A percentile compares a stretch with the other conserved stretches of the same genome.
Evolutionary conservation across 23 red algal species (phyloP).

Genomic region (Cyanidium caldarium): DNA sequence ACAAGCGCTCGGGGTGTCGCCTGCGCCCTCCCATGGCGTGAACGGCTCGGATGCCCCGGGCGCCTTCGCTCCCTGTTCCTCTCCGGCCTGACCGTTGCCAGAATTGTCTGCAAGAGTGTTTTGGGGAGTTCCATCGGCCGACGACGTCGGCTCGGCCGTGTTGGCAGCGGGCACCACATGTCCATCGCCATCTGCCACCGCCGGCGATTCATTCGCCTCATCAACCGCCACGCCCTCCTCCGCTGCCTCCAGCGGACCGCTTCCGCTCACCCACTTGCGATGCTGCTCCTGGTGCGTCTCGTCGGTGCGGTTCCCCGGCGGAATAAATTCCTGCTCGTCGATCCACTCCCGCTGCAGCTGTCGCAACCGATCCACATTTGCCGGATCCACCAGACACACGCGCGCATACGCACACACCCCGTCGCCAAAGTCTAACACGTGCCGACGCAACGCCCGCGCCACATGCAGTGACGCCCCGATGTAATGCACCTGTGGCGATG

Average conservation of each 20-base stretch:
- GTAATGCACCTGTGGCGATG: not conserved
- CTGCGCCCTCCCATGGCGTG: too few relatives aligned
- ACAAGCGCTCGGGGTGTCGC: not conserved
- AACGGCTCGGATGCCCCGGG: too few relatives aligned
- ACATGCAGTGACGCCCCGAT: not conserved
- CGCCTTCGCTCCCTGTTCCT: too few relatives aligned
- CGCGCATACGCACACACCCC: not conserved
- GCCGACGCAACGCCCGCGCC: not conserved
- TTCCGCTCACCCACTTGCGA: not conserved
- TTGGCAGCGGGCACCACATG: not conserved
- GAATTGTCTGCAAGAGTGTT: too few relatives aligned
- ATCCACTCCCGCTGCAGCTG: conserved; percentile 21
- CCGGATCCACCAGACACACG: not conserved
- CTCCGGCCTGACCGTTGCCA: not conserved
- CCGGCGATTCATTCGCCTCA: too few relatives aligned
- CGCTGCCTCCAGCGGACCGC: too few relatives aligned
- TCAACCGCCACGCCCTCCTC: too few relatives aligned
- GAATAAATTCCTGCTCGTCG: not conserved
- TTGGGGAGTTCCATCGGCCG: too few relatives aligned
- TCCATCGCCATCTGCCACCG: not conserved
- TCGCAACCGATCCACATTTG: not conserved
- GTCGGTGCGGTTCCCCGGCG: conserved; percentile 3
- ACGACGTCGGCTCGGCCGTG: not conserved
- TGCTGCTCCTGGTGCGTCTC: not conserved
- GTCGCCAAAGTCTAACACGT: not conserved